Evolutionary conservation across 176 grass and related monocot species (phyloP), one percentile per base, ranked within the genome.

Genomic region (Lolium multiflorum): DNA sequence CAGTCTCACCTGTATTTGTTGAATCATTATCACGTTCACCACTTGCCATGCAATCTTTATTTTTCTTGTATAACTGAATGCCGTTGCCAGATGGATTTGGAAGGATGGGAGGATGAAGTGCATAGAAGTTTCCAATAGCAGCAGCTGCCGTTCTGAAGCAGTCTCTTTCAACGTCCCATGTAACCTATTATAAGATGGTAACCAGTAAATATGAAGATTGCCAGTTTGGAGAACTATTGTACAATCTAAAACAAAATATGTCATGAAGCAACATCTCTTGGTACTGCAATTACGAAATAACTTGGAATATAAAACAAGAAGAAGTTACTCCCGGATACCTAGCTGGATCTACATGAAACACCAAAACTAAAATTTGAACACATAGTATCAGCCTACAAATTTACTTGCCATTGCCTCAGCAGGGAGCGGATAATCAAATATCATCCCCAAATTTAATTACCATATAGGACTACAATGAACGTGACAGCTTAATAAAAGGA

Each of bases 71-170:
- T 66, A 89, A 86, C 51, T 81, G 86, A 94, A 98, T 88, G 35
- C 90, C 91, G 60, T 81, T 80, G 17, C 96, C 93, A 73, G 88
- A 88, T 72, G 96, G 96, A 91, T 98, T 98, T 77, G 96, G 96
- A 48, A 98, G 88, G 82, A 98, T 90, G 37, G 96, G 96, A 80
- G 96, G 93, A 92, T 98, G 93, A 67, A 98, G 79, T n/a, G 93
- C 96, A 15, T 98, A 95, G 81, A 98, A 95, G 31, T 94, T 95
- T 25, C 91, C 93, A 70, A 98, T 83, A 77, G 91, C 91, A 85
- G 96, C 93, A 61, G 93, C 91, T 61, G 87, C 81, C 11, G 84
- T 94, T 84, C 93, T 91, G 81, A 98, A 94, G 73, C 96, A 98
- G 61, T 95, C 93, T 86, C 87, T 94, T 86, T 98, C 96, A 77